Conservation (phyloP, 2,329 filamentous ascomycete genomes). For the Bertia moriformis region DNA sequence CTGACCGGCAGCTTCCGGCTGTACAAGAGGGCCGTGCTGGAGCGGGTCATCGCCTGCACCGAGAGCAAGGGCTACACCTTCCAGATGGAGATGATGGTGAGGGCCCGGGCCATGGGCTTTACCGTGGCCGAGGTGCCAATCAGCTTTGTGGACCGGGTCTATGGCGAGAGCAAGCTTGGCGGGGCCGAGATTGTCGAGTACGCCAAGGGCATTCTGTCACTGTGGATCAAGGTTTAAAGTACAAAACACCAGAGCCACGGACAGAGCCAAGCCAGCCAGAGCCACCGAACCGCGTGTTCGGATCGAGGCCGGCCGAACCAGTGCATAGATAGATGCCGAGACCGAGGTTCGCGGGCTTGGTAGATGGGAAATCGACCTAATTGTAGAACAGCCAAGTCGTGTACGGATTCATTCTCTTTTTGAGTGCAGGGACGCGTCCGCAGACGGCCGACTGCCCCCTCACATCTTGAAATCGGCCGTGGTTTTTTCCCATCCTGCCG, state of each 20-base stretch:
- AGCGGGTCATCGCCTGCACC: constrained; percentile 78
- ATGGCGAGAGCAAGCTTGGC: constrained; percentile 88
- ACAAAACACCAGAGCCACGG: too few relatives aligned
- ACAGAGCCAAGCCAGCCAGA: too few relatives aligned
- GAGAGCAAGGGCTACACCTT: constrained; percentile 97
- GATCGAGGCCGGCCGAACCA: too few relatives aligned
- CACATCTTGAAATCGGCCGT: constrained; percentile 67
- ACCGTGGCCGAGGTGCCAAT: constrained; percentile 92
- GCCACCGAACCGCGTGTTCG: too few relatives aligned
- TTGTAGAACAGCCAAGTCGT: too few relatives aligned
- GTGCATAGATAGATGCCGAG: too few relatives aligned
- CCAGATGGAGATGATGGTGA: constrained; percentile 99
- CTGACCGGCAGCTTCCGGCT: constrained; percentile 86
- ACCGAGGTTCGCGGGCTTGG: too few relatives aligned
- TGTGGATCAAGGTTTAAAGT: constrained; percentile 70
- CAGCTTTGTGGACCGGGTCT: constrained; percentile 85
- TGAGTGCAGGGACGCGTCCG: too few relatives aligned
- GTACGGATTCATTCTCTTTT: too few relatives aligned
- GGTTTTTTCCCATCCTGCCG: constrained; percentile 54
- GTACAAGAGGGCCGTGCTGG: constrained; percentile 80
- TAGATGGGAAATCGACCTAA: too few relatives aligned
- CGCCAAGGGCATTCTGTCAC: constrained; percentile 64
- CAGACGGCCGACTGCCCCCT: too few relatives aligned
- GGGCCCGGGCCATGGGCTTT: constrained; percentile 93
- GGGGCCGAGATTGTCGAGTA: constrained; percentile 95